Percentiles rank a stretch among this genome's conserved stretches.
Conservation (phyloP, 2,329 filamentous ascomycete species). For the Colletotrichum sp. region DNA sequence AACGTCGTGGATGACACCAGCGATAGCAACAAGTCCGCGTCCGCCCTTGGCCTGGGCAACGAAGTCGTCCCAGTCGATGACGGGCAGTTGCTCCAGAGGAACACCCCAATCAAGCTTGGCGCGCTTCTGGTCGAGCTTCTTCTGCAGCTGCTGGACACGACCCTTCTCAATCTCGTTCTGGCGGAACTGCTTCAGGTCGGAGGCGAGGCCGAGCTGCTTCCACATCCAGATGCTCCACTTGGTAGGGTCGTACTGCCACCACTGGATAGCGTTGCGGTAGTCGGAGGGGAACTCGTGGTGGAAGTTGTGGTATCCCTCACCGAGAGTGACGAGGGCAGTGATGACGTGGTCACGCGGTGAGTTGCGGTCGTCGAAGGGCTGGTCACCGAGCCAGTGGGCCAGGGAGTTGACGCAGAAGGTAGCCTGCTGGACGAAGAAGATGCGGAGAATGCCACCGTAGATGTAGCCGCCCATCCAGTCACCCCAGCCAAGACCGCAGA, state of each 20-base stretch:
- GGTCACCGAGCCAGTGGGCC: conserved; percentile 89
- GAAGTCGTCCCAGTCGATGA: conserved; percentile 87
- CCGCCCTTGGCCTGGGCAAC: conserved; percentile 79
- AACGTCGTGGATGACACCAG: conserved; percentile 87
- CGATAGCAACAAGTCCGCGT: conserved; percentile 77
- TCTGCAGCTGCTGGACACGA: conserved; percentile 85
- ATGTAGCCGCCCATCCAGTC: conserved; percentile 85
- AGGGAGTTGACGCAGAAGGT: conserved; percentile 94
- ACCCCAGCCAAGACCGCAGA: conserved; percentile 80
- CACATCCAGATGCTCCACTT: conserved; percentile 88
- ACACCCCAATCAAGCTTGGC: conserved; percentile 84
- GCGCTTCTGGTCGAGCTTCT: conserved; percentile 91
- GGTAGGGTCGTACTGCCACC: conserved; percentile 91
- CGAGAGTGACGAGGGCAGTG: conserved; percentile 83
- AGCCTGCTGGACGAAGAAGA: conserved; percentile 90
- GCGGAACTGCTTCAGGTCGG: conserved; percentile 89
- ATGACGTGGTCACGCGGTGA: conserved; percentile 87
- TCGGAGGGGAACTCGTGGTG: conserved; percentile 94
- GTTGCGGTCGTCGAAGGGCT: conserved; percentile 93
- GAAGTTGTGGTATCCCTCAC: conserved; percentile 94
- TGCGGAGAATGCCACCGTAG: conserved; percentile 83
- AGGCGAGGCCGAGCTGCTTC: conserved; percentile 85
- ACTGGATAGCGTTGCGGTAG: conserved; percentile 90
- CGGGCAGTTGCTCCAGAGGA: conserved; percentile 83
- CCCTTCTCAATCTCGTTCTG: conserved; percentile 93